Evolutionary conservation across 495 filamentous ascomycete genomes (phyloP).

Genomic region (Penicillium daleae): DNA sequence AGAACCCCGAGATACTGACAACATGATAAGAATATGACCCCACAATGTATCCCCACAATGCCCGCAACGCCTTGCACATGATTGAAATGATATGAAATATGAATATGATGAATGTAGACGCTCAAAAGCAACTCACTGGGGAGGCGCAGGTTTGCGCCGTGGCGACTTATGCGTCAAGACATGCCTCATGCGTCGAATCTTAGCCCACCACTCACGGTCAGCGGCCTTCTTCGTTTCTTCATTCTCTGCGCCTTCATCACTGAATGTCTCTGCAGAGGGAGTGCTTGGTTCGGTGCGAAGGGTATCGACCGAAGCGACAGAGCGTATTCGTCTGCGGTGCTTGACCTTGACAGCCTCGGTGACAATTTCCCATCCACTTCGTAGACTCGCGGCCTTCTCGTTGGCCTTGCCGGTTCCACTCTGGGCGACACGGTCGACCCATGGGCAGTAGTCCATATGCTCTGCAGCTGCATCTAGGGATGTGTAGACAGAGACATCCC

Average conservation of each 20-base stretch:
- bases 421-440: conserved; percentile 68
- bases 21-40: background rate
- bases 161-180: conserved; percentile 49
- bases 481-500: conserved; percentile 59
- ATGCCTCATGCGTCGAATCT: conserved; percentile 53
- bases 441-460: conserved; percentile 83
- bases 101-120: background rate
- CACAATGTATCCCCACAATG: background rate
- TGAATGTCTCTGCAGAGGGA: conserved; percentile 23
- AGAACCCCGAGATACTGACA: too few species aligned
- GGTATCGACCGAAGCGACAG: conserved; percentile 29
- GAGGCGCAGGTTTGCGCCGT: conserved; percentile 27
- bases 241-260: conserved; percentile 36
- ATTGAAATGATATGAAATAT: conserved; percentile 1
- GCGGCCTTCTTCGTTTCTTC: conserved; percentile 44
- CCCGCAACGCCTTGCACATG: conserved; percentile 3
- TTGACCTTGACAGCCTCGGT: conserved; percentile 45
- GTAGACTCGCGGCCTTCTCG: conserved; percentile 37
- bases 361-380: conserved; percentile 52
- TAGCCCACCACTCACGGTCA: conserved; percentile 58
- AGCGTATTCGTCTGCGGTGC: conserved; percentile 41
- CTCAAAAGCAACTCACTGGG: conserved; percentile 18
- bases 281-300: conserved; percentile 30
- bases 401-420: conserved; percentile 44
- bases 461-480: conserved; percentile 67